Conservation (phyloP, 2,329 filamentous ascomycete genomes). For the Diaporthe destruens region DNA sequence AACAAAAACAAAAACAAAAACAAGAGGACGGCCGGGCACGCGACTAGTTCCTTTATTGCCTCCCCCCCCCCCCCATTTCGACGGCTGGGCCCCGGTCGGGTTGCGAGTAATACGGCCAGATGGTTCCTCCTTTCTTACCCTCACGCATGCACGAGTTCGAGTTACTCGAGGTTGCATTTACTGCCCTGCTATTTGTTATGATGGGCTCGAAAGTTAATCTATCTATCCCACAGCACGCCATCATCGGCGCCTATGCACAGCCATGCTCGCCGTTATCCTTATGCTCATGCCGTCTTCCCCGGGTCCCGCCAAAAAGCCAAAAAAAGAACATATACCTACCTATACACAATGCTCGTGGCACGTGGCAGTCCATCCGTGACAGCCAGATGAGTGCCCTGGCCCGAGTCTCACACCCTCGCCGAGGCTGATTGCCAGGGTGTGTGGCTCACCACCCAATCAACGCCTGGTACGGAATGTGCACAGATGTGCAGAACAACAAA, state of each 20-base stretch:
- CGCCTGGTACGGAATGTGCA: not conserved
- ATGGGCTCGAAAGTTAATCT: not conserved
- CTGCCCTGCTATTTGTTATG: not conserved
- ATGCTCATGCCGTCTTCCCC: not conserved
- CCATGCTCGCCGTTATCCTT: constrained; percentile 1
- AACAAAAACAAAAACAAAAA: too few species aligned
- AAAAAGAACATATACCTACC: not conserved
- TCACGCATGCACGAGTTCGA: too few species aligned
- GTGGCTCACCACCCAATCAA: not conserved
- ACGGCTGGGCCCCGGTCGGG: constrained; percentile 3
- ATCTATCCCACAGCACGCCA: constrained; percentile 23
- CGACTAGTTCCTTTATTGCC: constrained; percentile 3
- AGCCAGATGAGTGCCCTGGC: not conserved
- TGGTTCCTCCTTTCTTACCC: constrained; percentile 31
- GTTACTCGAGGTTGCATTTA: too few species aligned
- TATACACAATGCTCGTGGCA: constrained; percentile 17
- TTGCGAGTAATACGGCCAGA: constrained; percentile 31
- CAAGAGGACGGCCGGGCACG: not conserved
- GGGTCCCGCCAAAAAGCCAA: not conserved
- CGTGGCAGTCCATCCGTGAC: not conserved
- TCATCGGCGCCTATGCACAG: not conserved
- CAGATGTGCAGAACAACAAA: not conserved
- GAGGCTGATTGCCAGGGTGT: not conserved
- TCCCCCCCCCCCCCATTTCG: not conserved
- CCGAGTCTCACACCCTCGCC: not conserved